phyloP scores from a whole-genome alignment of 352 stramenopile genomes.

The Ophiocytium majus region DNA sequence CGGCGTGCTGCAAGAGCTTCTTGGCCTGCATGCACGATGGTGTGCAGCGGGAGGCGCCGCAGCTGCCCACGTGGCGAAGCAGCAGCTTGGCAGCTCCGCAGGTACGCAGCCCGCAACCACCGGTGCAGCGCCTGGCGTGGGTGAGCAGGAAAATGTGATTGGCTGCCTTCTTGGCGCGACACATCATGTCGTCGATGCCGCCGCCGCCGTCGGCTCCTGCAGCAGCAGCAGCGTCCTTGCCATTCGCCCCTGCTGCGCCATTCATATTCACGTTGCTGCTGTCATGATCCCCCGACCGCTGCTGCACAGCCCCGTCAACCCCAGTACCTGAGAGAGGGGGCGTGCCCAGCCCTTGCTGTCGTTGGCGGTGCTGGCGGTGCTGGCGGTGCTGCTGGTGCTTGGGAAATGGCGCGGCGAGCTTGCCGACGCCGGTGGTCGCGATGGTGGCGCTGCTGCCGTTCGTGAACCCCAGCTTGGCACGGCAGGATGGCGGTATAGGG shows the following conservation, averaged over 20 bases:
- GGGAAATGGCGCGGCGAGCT: background rate
- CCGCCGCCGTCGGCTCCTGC: background rate
- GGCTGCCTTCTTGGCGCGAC: conserved; percentile 3
- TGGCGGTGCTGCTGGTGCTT: no score
- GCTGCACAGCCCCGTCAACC: background rate
- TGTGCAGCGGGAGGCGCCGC: background rate
- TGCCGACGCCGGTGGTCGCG: background rate
- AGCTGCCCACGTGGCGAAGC: background rate
- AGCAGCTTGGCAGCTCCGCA: background rate
- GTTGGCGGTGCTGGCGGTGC: background rate
- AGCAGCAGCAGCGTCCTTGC: background rate
- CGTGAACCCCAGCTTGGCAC: background rate
- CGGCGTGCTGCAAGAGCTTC: background rate
- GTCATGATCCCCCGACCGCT: background rate
- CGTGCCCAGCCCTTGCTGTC: background rate
- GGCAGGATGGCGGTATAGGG: background rate
- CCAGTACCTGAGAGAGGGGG: background rate
- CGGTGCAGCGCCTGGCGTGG: background rate
- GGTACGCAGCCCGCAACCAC: background rate
- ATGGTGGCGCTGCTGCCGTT: background rate
- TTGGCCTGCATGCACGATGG: background rate
- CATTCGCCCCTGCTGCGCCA: no score
- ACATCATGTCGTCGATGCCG: conserved; percentile 11
- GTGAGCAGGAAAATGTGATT: background rate
- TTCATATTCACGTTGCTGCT: background rate